These are phyloP conservation scores for Halenospora varia DNA, from an alignment of 495 filamentous ascomycete species.

Conservation along the genomic window DNA sequence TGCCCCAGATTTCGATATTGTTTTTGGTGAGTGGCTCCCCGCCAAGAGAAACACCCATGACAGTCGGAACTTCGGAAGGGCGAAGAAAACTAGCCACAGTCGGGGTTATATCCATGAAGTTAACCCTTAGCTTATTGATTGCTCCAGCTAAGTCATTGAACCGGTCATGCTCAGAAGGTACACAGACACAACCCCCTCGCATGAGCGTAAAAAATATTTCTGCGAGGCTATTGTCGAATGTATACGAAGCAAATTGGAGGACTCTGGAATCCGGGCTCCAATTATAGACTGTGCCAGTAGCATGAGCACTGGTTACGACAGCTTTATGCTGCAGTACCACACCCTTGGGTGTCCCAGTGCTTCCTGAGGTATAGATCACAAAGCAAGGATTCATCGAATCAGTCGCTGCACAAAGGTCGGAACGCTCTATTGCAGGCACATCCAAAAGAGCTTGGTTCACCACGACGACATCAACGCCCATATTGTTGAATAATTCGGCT, in stretches of 20 bases:
- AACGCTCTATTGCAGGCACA: background rate
- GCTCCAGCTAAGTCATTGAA: slow-evolving; percentile 34
- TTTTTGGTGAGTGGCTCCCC: slow-evolving; percentile 54
- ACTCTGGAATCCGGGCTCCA: slow-evolving; percentile 30
- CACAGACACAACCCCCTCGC: slow-evolving; percentile 51
- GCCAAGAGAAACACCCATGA: slow-evolving; percentile 43
- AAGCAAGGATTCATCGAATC: slow-evolving; percentile 37
- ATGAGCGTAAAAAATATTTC: slow-evolving; percentile 78
- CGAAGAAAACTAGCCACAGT: slow-evolving; percentile 40
- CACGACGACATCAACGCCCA: background rate
- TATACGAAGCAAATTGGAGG: slow-evolving; percentile 13
- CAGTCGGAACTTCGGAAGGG: slow-evolving; percentile 39
- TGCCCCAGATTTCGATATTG: slow-evolving; percentile 51
- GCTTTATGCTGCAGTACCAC: slow-evolving; percentile 18
- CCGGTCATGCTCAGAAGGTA: slow-evolving; percentile 40
- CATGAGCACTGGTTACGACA: slow-evolving; percentile 27
- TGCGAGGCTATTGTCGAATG: slow-evolving; percentile 80
- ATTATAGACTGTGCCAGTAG: slow-evolving; percentile 44
- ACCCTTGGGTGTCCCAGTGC: slow-evolving; percentile 44
- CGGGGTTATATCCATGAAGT: slow-evolving; percentile 35
- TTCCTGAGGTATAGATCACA: slow-evolving; percentile 48
- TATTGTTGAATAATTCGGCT: background rate
- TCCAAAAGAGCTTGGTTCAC: background rate
- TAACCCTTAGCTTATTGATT: slow-evolving; percentile 32
- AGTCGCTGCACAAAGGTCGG: background rate